Conservation (phyloP, 768 basidiomycete species). For the Ephemerocybe angulata region DNA sequence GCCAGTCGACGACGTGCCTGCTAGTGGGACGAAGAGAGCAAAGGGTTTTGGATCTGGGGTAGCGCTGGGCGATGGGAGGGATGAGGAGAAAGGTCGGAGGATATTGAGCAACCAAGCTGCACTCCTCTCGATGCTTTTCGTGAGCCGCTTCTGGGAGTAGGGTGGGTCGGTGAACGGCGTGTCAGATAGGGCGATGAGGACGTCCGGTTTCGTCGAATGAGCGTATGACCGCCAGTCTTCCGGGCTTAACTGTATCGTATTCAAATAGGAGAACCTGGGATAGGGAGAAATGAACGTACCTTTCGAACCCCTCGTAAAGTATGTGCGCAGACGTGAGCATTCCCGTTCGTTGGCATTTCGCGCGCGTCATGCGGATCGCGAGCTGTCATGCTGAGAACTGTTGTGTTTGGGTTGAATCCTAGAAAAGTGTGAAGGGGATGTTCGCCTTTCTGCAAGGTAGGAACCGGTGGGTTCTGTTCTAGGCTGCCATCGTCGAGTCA, state of each 20-base stretch:
- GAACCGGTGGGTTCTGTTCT: conserved; percentile 63
- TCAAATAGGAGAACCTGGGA: not conserved
- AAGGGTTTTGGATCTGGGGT: conserved; percentile 25
- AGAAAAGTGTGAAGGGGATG: conserved; percentile 64
- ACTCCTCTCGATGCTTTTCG: conserved; percentile 72
- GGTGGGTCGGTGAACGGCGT: conserved; percentile 61
- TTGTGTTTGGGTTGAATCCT: conserved; percentile 44
- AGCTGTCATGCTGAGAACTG: conserved; percentile 56
- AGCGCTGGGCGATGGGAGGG: not conserved
- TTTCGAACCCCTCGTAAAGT: conserved; percentile 70
- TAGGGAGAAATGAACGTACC: conserved; percentile 34
- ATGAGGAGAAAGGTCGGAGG: conserved; percentile 31
- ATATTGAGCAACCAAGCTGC: conserved; percentile 58
- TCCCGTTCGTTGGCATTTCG: conserved; percentile 73
- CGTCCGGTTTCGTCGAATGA: conserved; percentile 55
- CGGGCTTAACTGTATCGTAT: conserved; percentile 43
- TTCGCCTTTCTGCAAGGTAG: conserved; percentile 50
- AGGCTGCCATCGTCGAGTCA: conserved; percentile 36
- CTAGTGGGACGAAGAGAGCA: conserved; percentile 62
- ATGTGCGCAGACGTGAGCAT: conserved; percentile 49
- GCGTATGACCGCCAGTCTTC: conserved; percentile 55
- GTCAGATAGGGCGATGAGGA: conserved; percentile 70
- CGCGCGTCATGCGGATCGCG: conserved; percentile 62
- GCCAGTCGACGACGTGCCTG: conserved; percentile 49
- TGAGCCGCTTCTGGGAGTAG: conserved; percentile 73